Conservation (phyloP, 306 rosid genomes). For the Malus fusca region DNA sequence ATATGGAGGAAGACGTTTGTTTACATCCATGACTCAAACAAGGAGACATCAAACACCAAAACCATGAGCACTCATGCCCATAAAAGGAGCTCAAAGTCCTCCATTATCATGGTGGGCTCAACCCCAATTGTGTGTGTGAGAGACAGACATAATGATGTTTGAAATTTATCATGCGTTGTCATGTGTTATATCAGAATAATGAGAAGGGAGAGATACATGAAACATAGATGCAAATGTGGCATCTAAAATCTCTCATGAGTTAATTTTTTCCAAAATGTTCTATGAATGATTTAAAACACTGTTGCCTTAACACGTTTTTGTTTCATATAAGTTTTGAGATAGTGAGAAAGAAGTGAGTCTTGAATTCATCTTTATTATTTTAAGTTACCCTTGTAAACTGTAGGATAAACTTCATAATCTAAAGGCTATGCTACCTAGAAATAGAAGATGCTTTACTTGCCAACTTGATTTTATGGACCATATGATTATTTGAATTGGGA, state of each 20-base stretch:
- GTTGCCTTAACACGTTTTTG: no score
- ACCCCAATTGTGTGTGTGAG: background rate
- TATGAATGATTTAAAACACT: no score
- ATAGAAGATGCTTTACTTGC: background rate
- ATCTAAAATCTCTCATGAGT: no score
- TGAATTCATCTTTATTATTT: background rate
- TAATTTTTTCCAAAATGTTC: no score
- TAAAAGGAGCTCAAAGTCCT: background rate
- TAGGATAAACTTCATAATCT: background rate
- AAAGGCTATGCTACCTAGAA: background rate
- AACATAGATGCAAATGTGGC: no score
- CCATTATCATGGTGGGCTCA: background rate
- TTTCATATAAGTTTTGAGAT: no score
- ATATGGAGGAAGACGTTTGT: constrained; percentile 1
- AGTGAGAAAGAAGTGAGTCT: background rate
- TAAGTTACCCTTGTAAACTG: background rate
- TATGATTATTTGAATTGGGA: background rate
- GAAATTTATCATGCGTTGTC: background rate
- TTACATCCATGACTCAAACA: background rate
- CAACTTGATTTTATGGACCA: background rate
- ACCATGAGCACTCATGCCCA: background rate
- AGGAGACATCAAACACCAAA: background rate
- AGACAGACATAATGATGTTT: background rate
- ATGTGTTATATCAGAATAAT: no score
- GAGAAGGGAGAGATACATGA: no score